These are phyloP conservation scores for Phtheirospermum japonicum DNA, from an alignment of 257 asterid genomes.

Conservation along the genomic window DNA sequence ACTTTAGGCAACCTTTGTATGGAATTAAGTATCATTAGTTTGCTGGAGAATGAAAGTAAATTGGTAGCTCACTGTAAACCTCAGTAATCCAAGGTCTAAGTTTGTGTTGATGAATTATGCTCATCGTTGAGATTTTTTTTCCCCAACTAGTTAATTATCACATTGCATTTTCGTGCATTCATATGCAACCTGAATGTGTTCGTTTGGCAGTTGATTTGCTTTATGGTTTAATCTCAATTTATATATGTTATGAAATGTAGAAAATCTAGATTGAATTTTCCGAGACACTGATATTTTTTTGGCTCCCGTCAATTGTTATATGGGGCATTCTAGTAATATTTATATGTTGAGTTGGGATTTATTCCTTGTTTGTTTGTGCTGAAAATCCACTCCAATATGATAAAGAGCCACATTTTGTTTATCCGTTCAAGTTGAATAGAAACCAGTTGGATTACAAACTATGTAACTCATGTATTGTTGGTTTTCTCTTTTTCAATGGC, in stretches of 20 bases:
- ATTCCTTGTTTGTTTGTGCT: too few species aligned
- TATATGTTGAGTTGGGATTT: conserved; percentile 5
- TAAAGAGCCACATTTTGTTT: too few species aligned
- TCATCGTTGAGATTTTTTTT: too few species aligned
- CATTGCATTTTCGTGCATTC: not conserved
- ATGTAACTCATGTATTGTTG: too few species aligned
- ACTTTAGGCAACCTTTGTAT: too few species aligned
- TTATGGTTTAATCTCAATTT: not conserved
- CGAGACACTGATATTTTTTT: not conserved
- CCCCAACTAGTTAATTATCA: too few species aligned
- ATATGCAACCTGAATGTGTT: not conserved
- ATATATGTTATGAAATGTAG: not conserved
- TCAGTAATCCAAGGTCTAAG: not conserved
- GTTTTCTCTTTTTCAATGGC: not conserved
- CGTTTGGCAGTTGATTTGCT: not conserved
- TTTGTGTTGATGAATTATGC: too few species aligned
- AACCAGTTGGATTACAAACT: not conserved
- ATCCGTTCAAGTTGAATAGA: not conserved
- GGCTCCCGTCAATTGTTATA: not conserved
- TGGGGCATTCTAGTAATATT: not conserved
- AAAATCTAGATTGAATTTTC: not conserved
- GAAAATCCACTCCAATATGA: too few species aligned
- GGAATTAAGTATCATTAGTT: too few species aligned
- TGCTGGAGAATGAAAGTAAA: not conserved
- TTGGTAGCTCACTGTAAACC: too few species aligned